Evolutionary conservation across 805 yeast species (phyloP).

Genomic region (Candida dendrica): DNA sequence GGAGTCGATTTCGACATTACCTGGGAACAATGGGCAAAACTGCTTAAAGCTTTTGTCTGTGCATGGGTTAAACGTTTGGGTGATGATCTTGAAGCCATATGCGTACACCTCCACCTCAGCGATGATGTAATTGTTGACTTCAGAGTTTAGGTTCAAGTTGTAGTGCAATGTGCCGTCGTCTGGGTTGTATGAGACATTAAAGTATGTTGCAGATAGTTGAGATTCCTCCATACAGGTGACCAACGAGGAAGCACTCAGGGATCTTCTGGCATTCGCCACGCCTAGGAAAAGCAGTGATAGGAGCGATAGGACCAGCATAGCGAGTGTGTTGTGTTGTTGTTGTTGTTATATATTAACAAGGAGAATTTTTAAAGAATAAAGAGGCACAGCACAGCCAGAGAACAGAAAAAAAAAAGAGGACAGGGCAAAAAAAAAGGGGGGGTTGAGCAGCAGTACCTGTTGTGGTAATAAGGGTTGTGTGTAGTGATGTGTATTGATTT

Average conservation of each 20-base stretch:
- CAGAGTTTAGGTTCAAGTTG: conserved; percentile 62
- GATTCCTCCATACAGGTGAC: conserved; percentile 83
- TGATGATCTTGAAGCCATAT: conserved; percentile 72
- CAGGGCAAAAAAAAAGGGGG: no score
- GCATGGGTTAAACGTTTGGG: conserved; percentile 57
- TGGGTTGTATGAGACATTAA: conserved; percentile 72
- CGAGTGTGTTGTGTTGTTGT: background rate
- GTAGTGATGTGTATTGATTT: no score
- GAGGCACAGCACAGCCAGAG: no score
- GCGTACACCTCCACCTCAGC: conserved; percentile 77
- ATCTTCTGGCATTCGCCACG: conserved; percentile 16
- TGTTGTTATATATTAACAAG: no score
- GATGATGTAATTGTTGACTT: conserved; percentile 53
- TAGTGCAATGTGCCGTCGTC: conserved; percentile 61
- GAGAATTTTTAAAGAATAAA: no score
- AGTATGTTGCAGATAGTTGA: conserved; percentile 62
- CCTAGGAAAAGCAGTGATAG: background rate
- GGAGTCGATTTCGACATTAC: conserved; percentile 69
- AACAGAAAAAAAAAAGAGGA: no score
- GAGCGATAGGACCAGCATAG: background rate
- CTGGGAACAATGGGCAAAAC: conserved; percentile 85
- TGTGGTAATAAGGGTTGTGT: no score
- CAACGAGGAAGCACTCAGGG: conserved; percentile 60
- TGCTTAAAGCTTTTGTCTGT: conserved; percentile 58
- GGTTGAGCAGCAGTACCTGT: no score